Conservation (phyloP, 148 eudicot genomes). For the Hydrangea macrophylla region DNA sequence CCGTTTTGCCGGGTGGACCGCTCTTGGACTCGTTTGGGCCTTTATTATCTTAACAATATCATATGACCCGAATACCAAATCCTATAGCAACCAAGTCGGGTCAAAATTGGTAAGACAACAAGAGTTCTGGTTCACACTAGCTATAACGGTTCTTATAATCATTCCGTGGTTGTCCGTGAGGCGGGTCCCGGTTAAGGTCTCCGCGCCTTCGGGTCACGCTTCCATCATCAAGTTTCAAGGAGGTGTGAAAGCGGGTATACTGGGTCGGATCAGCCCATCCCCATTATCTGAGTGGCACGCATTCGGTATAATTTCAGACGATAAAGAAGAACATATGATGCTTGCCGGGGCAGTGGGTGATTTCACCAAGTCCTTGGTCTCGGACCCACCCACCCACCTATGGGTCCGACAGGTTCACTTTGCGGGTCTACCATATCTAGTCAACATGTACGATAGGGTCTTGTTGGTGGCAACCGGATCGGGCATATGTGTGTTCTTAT, state of each 20-base stretch:
- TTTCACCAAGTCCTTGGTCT: constrained; percentile 23
- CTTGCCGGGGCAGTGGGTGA: constrained; percentile 24
- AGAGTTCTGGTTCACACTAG: constrained; percentile 13
- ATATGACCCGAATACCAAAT: constrained; percentile 15
- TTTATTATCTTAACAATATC: constrained; percentile 17
- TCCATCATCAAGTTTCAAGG: constrained; percentile 21
- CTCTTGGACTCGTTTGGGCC: constrained; percentile 13
- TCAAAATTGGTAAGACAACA: background rate
- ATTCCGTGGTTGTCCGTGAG: constrained; percentile 19
- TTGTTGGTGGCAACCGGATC: constrained; percentile 23
- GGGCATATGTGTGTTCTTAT: constrained; percentile 17
- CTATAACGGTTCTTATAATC: constrained; percentile 11
- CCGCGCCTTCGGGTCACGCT: constrained; percentile 21
- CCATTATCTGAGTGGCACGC: constrained; percentile 26
- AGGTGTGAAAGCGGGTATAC: constrained; percentile 11
- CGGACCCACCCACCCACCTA: constrained; percentile 23
- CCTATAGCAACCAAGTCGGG: background rate
- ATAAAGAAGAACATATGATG: constrained; percentile 20
- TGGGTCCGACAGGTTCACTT: constrained; percentile 20
- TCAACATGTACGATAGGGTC: constrained; percentile 13
- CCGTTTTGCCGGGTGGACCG: constrained; percentile 19
- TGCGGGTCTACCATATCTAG: constrained; percentile 21
- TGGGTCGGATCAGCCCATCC: constrained; percentile 21
- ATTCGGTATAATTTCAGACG: constrained; percentile 26
- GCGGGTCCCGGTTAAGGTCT: constrained; percentile 14